A percentile compares a stretch with the other conserved stretches of the same genome.
These are phyloP conservation scores for Cryptosporidium sp. DNA, from an alignment of 169 alveolate genomes.

Conservation along the genomic window DNA sequence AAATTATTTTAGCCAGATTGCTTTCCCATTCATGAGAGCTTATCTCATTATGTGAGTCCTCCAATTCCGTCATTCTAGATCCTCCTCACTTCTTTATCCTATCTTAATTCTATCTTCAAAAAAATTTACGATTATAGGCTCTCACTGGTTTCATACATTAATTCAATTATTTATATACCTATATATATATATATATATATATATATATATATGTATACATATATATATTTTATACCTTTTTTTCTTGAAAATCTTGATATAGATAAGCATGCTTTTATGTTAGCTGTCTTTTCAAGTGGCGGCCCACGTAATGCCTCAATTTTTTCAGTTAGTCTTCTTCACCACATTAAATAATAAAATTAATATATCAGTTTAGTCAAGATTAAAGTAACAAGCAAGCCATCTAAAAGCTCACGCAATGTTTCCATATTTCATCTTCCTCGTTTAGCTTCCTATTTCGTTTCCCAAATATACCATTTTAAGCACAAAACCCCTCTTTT, in stretches of 20 bases:
- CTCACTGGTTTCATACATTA: not conserved
- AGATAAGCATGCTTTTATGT: slow-evolving; percentile 51
- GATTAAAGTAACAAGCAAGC: not conserved
- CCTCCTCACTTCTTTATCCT: not conserved
- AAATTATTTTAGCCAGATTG: slow-evolving; percentile 53
- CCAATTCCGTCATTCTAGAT: slow-evolving; percentile 11
- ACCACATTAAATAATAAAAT: slow-evolving; percentile 28
- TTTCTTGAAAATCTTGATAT: slow-evolving; percentile 10
- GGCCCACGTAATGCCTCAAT: slow-evolving; percentile 74
- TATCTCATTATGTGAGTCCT: slow-evolving; percentile 20
- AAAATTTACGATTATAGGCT: not conserved
- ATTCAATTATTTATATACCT: not conserved
- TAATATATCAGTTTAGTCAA: too few relatives aligned
- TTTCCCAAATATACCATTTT: not conserved
- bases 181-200: not conserved
- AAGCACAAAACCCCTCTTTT: not conserved
- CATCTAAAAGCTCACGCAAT: not conserved
- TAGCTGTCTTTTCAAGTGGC: slow-evolving; percentile 76
- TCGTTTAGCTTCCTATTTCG: not conserved
- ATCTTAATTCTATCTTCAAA: slow-evolving; percentile 18
- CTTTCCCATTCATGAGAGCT: slow-evolving; percentile 71
- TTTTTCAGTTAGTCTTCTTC: slow-evolving; percentile 27
- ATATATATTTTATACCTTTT: not conserved
- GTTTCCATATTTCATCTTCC: not conserved
- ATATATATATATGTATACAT: too few relatives aligned